phyloP scores from a whole-genome alignment of 495 filamentous ascomycete species.

The Xylaria telfairii region DNA sequence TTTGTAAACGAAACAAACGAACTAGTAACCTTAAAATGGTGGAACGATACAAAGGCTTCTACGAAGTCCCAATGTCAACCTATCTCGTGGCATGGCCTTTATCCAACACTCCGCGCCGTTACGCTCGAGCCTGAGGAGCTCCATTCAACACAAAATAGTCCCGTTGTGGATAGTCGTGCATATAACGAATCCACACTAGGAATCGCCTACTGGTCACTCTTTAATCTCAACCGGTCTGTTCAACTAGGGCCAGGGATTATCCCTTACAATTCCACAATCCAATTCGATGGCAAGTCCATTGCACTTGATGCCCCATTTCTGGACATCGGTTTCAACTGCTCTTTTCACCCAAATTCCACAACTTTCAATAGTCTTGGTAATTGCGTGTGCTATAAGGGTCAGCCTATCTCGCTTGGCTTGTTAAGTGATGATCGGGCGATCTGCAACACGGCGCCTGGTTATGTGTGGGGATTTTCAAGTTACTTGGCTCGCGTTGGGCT shows the following conservation, averaged over 20 bases:
- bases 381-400: conserved; percentile 2
- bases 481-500: conserved; percentile 17
- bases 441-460: conserved; percentile 19
- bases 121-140: neutral
- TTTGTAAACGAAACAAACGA: neutral
- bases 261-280: conserved; percentile 1
- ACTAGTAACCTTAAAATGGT: neutral
- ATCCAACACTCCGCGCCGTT: neutral
- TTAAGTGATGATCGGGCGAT: neutral
- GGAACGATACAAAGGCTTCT: neutral
- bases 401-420: neutral
- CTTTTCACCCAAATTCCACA: neutral
- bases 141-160: neutral
- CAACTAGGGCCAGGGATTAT: neutral
- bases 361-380: conserved; percentile 2
- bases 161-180: neutral
- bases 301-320: conserved; percentile 4
- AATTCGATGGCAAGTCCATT: neutral
- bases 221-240: neutral
- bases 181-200: conserved; percentile 4
- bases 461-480: conserved; percentile 24
- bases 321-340: conserved; percentile 1
- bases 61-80: neutral
- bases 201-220: neutral
- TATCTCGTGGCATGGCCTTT: neutral